Percentiles rank a stretch among this genome's conserved stretches.
phyloP scores from a whole-genome alignment of 192 early-diverging fungal genomes.

The Podila clonocystis region DNA sequence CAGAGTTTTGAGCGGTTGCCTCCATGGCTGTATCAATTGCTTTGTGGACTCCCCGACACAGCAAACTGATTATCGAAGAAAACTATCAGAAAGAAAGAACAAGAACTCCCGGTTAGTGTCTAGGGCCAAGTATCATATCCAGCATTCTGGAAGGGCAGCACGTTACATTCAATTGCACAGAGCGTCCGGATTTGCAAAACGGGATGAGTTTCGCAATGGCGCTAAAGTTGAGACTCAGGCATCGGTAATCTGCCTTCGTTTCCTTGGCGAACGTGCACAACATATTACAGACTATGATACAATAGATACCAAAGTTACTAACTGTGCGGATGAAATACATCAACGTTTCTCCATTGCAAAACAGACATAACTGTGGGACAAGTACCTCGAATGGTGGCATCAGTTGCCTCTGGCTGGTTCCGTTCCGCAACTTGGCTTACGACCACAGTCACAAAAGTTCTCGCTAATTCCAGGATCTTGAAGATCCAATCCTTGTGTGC shows the following conservation, averaged over 20 bases:
- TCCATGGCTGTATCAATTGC: slow-evolving; percentile 8
- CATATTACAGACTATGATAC: slow-evolving; percentile 32
- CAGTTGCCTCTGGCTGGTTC: neutral
- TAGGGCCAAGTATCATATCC: neutral
- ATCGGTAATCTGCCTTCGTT: slow-evolving; percentile 16
- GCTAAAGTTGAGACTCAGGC: neutral
- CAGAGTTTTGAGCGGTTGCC: neutral
- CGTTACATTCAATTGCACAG: neutral
- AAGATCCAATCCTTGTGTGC: neutral
- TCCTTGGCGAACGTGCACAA: slow-evolving; percentile 19
- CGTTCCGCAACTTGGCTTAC: neutral
- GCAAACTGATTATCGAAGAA: neutral
- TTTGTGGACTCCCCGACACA: slow-evolving; percentile 19
- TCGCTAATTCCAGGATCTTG: neutral
- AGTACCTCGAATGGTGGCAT: slow-evolving; percentile 22
- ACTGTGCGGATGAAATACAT: neutral
- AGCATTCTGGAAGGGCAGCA: neutral
- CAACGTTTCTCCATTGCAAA: too few species aligned
- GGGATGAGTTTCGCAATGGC: neutral
- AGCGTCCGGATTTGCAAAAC: neutral
- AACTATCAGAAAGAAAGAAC: neutral
- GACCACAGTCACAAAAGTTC: neutral
- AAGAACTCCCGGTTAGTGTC: neutral
- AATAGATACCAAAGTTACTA: neutral
- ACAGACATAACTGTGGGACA: neutral